These are phyloP conservation scores for Cladobotryum mycophilum DNA, from an alignment of 2,329 filamentous ascomycete genomes.

Conservation along the genomic window DNA sequence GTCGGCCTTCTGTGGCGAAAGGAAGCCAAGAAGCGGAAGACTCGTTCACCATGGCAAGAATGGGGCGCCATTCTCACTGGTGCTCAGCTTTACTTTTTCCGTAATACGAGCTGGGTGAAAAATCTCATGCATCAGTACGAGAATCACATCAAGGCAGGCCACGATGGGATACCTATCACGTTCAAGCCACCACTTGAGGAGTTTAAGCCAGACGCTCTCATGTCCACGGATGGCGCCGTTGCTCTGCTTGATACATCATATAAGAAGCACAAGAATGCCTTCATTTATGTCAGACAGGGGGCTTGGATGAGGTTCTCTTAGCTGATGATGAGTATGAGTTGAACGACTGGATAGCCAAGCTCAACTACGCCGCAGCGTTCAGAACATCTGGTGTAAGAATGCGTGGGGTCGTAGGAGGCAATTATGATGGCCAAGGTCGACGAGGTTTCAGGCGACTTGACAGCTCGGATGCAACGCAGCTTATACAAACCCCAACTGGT, in stretches of 20 bases:
- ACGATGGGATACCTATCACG: conserved; percentile 69
- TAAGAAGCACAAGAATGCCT: conserved; percentile 92
- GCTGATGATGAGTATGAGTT: conserved; percentile 86
- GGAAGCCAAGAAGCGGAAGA: conserved; percentile 86
- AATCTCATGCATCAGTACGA: conserved; percentile 85
- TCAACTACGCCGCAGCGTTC: conserved; percentile 95
- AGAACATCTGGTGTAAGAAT: conserved; percentile 86
- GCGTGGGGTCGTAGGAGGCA: conserved; percentile 76
- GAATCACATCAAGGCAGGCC: conserved; percentile 68
- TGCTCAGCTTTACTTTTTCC: conserved; percentile 96
- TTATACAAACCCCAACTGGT: conserved; percentile 64
- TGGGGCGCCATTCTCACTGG: conserved; percentile 96
- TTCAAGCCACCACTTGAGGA: conserved; percentile 86
- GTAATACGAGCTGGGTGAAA: conserved; percentile 89
- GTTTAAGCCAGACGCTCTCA: conserved; percentile 89
- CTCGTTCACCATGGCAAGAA: conserved; percentile 94
- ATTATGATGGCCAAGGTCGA: conserved; percentile 75
- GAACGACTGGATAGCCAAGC: conserved; percentile 93
- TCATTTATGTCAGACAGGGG: conserved; percentile 84
- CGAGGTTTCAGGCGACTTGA: conserved; percentile 68
- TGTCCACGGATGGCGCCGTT: conserved; percentile 90
- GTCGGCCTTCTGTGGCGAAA: conserved; percentile 94
- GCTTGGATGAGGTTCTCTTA: conserved; percentile 82
- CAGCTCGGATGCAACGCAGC: conserved; percentile 51
- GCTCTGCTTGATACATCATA: conserved; percentile 81